Evolutionary conservation across 192 early-diverging fungal genomes (phyloP), one percentile per base, ranked within the genome.

Genomic region (Umbelopsis isabellina): DNA sequence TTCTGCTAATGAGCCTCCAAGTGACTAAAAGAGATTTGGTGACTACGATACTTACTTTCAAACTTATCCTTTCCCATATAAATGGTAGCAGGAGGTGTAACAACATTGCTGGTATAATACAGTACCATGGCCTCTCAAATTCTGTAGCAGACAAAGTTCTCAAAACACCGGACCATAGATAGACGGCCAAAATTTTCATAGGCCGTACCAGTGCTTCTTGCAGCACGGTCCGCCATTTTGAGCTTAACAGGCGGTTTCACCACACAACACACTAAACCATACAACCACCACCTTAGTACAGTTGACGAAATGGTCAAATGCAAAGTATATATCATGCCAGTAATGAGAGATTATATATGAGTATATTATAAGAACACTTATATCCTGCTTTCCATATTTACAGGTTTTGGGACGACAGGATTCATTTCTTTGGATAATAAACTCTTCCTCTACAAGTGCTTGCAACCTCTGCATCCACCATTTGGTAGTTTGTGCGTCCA

Each of bases 51-150:
- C 81, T 76, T 81, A 90, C 89, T 99, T 80, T 99, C 97, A 77
- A 89, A 96, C 80, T 97, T 98, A 84, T 99, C 96, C 78, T 94
- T 97, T 70, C 97, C 97, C 95, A 99, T 97, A 76, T 97, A 99
- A 45, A 99, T 90, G 25, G 80, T 77, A 27, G 90, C 92, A 3
- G 94, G 85, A 25, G 92, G 91, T 30, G 84, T 77, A 23, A 89
- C 89, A 27, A 79, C 90, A 49, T 81, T 90, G 70, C 87, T 89
- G 4, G 89, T 88, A 73, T 90, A 92, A 66, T 91, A 92, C 21
- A 89, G 80, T 22, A 92, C 91, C 91, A 92, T 92, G 50, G 16
- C 67, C 27, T 6, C 55, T 61, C 48, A 49, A 49, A 7, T 30
- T 37, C 55, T 13, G 55, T 10, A 35, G 25, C 11, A 12, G 25